phyloP scores from a whole-genome alignment of 2,329 filamentous ascomycete genomes.

The Lachnellula subtilissima region DNA sequence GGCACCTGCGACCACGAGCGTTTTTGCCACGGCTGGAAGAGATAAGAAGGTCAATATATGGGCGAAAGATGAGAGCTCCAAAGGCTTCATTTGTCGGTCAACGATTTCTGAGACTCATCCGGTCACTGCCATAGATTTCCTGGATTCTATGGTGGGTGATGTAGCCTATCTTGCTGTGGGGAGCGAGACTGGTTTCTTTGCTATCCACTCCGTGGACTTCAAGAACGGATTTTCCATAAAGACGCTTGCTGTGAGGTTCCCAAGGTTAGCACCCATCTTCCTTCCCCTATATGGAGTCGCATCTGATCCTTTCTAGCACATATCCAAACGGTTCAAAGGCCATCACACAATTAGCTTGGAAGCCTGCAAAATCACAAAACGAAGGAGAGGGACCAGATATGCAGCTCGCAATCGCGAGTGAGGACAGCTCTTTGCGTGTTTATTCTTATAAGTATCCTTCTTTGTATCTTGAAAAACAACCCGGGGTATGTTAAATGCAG shows the following conservation, averaged over 20 bases:
- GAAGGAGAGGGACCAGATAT: constrained; percentile 6
- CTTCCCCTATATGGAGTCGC: neutral
- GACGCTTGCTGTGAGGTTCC: constrained; percentile 11
- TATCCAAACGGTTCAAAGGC: constrained; percentile 38
- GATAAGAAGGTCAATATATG: constrained; percentile 82
- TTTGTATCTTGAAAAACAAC: constrained; percentile 14
- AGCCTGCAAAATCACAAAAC: constrained; percentile 38
- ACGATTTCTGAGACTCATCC: constrained; percentile 49
- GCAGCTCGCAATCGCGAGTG: constrained; percentile 38
- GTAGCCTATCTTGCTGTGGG: constrained; percentile 49
- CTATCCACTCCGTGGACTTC: constrained; percentile 22
- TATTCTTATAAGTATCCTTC: constrained; percentile 37
- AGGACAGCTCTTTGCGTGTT: constrained; percentile 57
- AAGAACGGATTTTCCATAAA: constrained; percentile 28
- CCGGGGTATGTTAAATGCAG: constrained; percentile 28
- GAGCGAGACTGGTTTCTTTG: constrained; percentile 42
- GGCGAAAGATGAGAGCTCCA: constrained; percentile 35
- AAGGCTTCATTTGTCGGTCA: constrained; percentile 37
- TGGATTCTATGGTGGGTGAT: constrained; percentile 33
- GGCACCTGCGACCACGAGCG: constrained; percentile 48
- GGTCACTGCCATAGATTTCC: constrained; percentile 69
- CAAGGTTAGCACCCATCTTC: constrained; percentile 18
- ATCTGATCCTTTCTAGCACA: constrained; percentile 34
- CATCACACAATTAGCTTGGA: constrained; percentile 60
- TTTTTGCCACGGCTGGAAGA: constrained; percentile 83